Conservation (phyloP, 495 filamentous ascomycete species). For the Penicillium argentinense region DNA sequence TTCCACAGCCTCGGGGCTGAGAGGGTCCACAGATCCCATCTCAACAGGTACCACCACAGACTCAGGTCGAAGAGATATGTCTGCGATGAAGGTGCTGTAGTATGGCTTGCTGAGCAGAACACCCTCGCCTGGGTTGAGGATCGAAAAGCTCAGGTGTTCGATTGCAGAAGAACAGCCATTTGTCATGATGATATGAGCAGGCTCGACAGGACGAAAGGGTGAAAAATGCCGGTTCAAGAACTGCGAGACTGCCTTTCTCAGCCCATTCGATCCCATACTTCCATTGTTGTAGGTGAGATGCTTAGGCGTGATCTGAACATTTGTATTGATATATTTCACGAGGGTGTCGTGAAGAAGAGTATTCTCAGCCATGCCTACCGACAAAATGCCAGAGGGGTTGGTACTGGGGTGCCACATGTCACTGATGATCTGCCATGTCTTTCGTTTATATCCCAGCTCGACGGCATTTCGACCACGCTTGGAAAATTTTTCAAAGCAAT, state of each 20-base stretch:
- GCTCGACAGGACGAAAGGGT: conserved; percentile 33
- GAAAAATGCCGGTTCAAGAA: conserved; percentile 47
- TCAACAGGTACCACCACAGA: conserved; percentile 40
- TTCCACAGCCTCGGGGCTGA: conserved; percentile 38
- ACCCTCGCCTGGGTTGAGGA: conserved; percentile 48
- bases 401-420: conserved; percentile 23
- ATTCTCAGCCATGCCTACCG: conserved; percentile 42
- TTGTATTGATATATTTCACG: conserved; percentile 27
- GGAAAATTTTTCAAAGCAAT: no score
- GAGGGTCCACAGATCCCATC: conserved; percentile 46
- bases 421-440: conserved; percentile 26
- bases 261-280: conserved; percentile 25
- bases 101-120: conserved; percentile 50
- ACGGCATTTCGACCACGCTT: no score
- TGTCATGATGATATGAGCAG: conserved; percentile 43
- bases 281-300: conserved; percentile 45
- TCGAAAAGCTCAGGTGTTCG: conserved; percentile 42
- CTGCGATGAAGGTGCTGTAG: conserved; percentile 48
- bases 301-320: conserved; percentile 30
- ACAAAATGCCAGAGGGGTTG: conserved; percentile 37
- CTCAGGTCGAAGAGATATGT: conserved; percentile 27
- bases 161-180: conserved; percentile 48
- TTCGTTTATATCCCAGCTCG: no score
- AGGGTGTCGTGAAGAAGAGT: conserved; percentile 37
- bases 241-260: conserved; percentile 40